phyloP scores from a whole-genome alignment of 345 rosid species.

The Gossypium bickii region DNA sequence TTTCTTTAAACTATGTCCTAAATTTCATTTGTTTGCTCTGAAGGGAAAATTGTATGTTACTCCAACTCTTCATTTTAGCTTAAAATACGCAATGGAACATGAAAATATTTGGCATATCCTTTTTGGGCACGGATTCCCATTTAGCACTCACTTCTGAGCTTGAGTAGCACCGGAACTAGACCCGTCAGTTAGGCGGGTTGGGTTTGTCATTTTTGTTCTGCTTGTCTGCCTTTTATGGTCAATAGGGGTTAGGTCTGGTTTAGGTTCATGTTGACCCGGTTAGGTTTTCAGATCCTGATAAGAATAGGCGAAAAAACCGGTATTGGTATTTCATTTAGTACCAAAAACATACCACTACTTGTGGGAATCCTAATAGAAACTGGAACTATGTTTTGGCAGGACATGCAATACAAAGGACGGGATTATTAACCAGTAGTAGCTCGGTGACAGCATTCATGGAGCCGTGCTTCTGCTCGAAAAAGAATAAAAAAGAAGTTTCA shows the following conservation, averaged over 20 bases:
- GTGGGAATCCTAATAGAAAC: background rate
- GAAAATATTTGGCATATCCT: background rate
- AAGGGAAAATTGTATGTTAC: background rate
- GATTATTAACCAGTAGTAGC: slow-evolving; percentile 33
- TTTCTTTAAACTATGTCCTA: background rate
- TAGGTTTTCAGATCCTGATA: no score
- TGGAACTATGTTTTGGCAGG: slow-evolving; percentile 31
- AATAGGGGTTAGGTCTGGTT: no score
- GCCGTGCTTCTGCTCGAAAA: slow-evolving; percentile 13
- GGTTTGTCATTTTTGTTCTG: no score
- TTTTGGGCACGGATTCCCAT: background rate
- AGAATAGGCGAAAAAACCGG: no score
- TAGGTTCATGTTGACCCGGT: no score
- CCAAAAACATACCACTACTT: background rate
- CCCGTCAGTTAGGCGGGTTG: no score
- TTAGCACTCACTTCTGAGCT: no score
- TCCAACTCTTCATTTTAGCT: background rate
- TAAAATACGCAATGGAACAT: background rate
- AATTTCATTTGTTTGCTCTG: background rate
- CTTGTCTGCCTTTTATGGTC: no score
- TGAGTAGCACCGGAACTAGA: background rate
- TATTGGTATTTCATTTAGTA: background rate
- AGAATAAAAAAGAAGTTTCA: slow-evolving; percentile 19
- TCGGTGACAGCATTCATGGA: slow-evolving; percentile 20
- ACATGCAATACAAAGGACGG: slow-evolving; percentile 65